Percentiles rank a stretch among this genome's conserved stretches.
Conservation (phyloP, 768 basidiomycete genomes). For the Collybia sordida region DNA sequence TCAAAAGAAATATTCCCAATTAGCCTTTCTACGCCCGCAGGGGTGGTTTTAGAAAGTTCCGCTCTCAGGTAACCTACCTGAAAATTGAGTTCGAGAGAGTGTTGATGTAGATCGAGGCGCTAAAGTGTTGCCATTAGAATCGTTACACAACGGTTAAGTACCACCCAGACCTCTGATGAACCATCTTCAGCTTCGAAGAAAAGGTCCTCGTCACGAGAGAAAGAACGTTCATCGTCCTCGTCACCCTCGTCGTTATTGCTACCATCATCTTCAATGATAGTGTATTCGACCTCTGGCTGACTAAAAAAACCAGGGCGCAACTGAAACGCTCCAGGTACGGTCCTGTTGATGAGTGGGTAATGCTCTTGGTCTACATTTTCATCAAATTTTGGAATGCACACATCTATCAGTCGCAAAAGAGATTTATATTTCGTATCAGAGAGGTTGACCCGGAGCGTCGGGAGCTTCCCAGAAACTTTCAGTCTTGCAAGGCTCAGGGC, state of each 20-base stretch:
- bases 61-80: slow-evolving; percentile 81
- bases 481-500: slow-evolving; percentile 81
- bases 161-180: slow-evolving; percentile 43
- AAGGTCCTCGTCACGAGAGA: slow-evolving; percentile 38
- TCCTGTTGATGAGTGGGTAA: slow-evolving; percentile 14
- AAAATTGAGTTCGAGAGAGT: slow-evolving; percentile 83
- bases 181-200: slow-evolving; percentile 78
- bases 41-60: slow-evolving; percentile 68
- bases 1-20: slow-evolving; percentile 81
- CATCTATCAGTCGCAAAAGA: slow-evolving; percentile 89
- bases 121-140: slow-evolving; percentile 11
- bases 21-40: slow-evolving; percentile 62
- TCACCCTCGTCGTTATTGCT: slow-evolving; percentile 35
- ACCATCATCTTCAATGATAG: slow-evolving; percentile 58
- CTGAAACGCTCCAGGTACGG: slow-evolving; percentile 40
- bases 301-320: slow-evolving; percentile 58
- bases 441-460: slow-evolving; percentile 84
- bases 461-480: slow-evolving; percentile 88
- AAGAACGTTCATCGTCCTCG: slow-evolving; percentile 27
- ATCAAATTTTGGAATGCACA: slow-evolving; percentile 83
- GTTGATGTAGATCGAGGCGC: slow-evolving; percentile 49
- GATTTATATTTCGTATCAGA: slow-evolving; percentile 91
- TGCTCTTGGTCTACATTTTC: slow-evolving; percentile 22
- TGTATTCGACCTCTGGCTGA: slow-evolving; percentile 61
- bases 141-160: slow-evolving; percentile 4